phyloP scores from a whole-genome alignment of 1,139 yeast species.

The Debaryomyces coudertii region DNA sequence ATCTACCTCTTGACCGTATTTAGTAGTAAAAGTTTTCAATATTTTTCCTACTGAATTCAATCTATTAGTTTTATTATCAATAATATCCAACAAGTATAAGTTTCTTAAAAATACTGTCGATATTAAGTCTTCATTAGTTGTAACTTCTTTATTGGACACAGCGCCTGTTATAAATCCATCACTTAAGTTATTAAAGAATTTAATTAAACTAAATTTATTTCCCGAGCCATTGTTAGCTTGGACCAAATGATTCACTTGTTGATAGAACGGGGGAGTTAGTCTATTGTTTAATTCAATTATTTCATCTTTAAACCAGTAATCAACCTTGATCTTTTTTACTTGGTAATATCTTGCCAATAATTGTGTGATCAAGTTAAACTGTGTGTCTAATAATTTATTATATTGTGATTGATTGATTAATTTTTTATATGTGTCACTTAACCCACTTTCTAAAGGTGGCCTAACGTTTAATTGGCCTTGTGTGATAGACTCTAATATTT shows the following conservation, averaged over 20 bases:
- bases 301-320: slow-evolving; percentile 62
- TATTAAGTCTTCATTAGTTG: slow-evolving; percentile 54
- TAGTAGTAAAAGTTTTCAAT: slow-evolving; percentile 39
- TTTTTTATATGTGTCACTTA: slow-evolving; percentile 57
- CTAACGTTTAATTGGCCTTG: slow-evolving; percentile 66
- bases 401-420: slow-evolving; percentile 53
- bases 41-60: slow-evolving; percentile 63
- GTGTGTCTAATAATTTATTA: slow-evolving; percentile 56
- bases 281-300: slow-evolving; percentile 54
- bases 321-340: slow-evolving; percentile 62
- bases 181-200: slow-evolving; percentile 36
- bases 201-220: slow-evolving; percentile 36
- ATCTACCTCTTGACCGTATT: slow-evolving; percentile 22
- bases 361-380: slow-evolving; percentile 70
- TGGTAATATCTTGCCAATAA: slow-evolving; percentile 85
- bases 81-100: slow-evolving; percentile 57
- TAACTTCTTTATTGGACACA: slow-evolving; percentile 28
- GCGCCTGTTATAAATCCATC: slow-evolving; percentile 15
- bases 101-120: slow-evolving; percentile 64
- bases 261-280: slow-evolving; percentile 44
- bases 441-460: slow-evolving; percentile 72
- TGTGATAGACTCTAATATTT: slow-evolving; percentile 67
- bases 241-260: slow-evolving; percentile 37
- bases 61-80: slow-evolving; percentile 44
- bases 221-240: slow-evolving; percentile 23